A percentile compares a stretch with the other conserved stretches of the same genome.
Evolutionary conservation across 495 filamentous ascomycete species (phyloP).

Genomic region (Aspergillus olivimuriae): DNA sequence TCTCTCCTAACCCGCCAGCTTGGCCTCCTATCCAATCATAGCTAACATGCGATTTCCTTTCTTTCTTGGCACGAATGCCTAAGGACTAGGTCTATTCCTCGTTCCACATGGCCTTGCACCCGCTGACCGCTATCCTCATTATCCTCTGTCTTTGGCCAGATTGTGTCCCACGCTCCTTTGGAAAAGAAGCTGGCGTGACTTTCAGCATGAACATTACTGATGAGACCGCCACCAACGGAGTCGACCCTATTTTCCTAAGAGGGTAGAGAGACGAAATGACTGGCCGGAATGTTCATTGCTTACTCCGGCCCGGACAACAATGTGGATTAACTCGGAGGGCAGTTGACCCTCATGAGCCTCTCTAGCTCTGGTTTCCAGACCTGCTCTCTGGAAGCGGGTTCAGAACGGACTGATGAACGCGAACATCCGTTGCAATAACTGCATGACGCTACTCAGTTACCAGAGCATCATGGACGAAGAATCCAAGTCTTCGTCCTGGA

Average conservation of each 20-base stretch:
- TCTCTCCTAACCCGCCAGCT: too few species aligned
- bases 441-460: slow-evolving; percentile 43
- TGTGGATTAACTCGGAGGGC: slow-evolving; percentile 52
- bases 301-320: slow-evolving; percentile 51
- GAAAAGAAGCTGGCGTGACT: slow-evolving; percentile 12
- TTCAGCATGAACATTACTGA: slow-evolving; percentile 21
- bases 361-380: slow-evolving; percentile 35
- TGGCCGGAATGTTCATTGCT: slow-evolving; percentile 57
- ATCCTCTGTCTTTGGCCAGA: slow-evolving; percentile 4
- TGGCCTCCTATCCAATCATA: too few species aligned
- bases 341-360: slow-evolving; percentile 41
- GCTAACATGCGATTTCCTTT: too few species aligned
- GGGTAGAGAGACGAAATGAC: slow-evolving; percentile 54
- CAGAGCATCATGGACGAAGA: slow-evolving; percentile 40
- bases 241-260: slow-evolving; percentile 49
- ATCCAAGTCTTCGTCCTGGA: slow-evolving; percentile 46
- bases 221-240: slow-evolving; percentile 7
- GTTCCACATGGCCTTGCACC: too few species aligned
- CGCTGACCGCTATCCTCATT: too few species aligned
- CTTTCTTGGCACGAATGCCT: too few species aligned
- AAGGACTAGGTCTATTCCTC: too few species aligned
- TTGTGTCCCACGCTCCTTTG: slow-evolving; percentile 14
- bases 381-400: slow-evolving; percentile 50
- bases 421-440: slow-evolving; percentile 52
- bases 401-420: slow-evolving; percentile 47